Evolutionary conservation across 176 grass and related monocot genomes (phyloP).

Genomic region (Avena atlantica): DNA sequence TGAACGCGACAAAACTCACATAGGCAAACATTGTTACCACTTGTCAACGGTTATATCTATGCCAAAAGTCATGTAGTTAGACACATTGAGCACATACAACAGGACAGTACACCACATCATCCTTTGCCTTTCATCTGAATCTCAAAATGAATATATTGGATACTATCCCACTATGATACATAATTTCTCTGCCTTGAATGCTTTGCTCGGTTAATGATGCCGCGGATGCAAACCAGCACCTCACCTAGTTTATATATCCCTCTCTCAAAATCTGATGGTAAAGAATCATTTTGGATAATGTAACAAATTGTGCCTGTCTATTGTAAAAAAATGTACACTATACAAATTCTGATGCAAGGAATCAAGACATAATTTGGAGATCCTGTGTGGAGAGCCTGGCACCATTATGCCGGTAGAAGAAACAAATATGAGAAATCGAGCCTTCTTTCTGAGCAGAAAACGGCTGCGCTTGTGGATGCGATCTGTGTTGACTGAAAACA

Average conservation of each 20-base stretch:
- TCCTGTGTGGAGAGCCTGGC: slow-evolving; percentile 29
- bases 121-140: background rate
- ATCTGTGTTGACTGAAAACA: slow-evolving; percentile 33
- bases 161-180: slow-evolving; percentile 29
- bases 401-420: slow-evolving; percentile 35
- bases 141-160: slow-evolving; percentile 13
- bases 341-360: slow-evolving; percentile 47
- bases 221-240: slow-evolving; percentile 2
- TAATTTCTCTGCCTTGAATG: background rate
- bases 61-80: background rate
- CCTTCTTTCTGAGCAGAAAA: slow-evolving; percentile 30
- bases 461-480: background rate
- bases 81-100: background rate
- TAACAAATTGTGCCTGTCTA: slow-evolving; percentile 42
- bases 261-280: slow-evolving; percentile 47
- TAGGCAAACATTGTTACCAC: background rate
- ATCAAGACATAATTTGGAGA: slow-evolving; percentile 40
- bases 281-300: slow-evolving; percentile 40
- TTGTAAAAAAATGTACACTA: slow-evolving; percentile 64
- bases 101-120: slow-evolving; percentile 18
- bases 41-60: background rate
- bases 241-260: slow-evolving; percentile 6
- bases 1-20: background rate
- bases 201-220: background rate
- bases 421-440: slow-evolving; percentile 18